Evolutionary conservation across 2,329 filamentous ascomycete species (phyloP).

Genomic region (Pseudomassariella vexata): DNA sequence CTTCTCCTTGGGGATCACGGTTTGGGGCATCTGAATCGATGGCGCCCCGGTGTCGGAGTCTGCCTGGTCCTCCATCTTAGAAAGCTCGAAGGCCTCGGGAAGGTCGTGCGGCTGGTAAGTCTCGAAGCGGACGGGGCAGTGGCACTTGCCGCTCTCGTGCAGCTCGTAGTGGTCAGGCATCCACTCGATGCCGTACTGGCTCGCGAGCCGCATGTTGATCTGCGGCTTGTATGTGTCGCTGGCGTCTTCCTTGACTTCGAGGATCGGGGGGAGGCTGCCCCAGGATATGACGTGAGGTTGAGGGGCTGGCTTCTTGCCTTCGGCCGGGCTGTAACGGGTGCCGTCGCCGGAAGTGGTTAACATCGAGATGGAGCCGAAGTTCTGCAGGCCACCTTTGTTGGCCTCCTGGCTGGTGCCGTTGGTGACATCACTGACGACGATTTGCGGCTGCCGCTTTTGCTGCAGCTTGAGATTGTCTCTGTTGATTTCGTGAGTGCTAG

Average conservation of each 20-base stretch:
- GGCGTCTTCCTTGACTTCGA: conserved; percentile 11
- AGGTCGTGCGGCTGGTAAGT: conserved; percentile 16
- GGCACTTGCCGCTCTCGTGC: conserved; percentile 28
- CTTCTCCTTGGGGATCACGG: too few relatives aligned
- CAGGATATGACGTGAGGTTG: conserved; percentile 1
- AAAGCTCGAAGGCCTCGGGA: not conserved
- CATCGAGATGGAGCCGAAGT: too few relatives aligned
- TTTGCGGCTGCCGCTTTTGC: too few relatives aligned
- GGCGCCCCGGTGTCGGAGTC: not conserved
- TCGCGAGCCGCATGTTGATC: conserved; percentile 24
- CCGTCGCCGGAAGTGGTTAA: too few relatives aligned
- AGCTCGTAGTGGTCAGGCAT: conserved; percentile 28
- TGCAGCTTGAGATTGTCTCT: too few relatives aligned
- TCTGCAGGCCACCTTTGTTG: too few relatives aligned
- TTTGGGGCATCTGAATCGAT: too few relatives aligned
- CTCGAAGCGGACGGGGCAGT: conserved; percentile 26
- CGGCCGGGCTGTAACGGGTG: too few relatives aligned
- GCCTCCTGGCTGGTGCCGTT: too few relatives aligned
- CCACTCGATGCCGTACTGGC: conserved; percentile 36
- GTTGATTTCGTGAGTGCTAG: not conserved
- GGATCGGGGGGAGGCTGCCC: conserved; percentile 9
- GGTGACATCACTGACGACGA: too few relatives aligned
- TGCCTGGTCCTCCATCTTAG: not conserved
- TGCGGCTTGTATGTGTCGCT: conserved; percentile 6
- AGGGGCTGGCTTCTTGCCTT: too few relatives aligned